Conservation (phyloP, 1,284 basidiomycete species). For the Rhodotorula sp. region DNA sequence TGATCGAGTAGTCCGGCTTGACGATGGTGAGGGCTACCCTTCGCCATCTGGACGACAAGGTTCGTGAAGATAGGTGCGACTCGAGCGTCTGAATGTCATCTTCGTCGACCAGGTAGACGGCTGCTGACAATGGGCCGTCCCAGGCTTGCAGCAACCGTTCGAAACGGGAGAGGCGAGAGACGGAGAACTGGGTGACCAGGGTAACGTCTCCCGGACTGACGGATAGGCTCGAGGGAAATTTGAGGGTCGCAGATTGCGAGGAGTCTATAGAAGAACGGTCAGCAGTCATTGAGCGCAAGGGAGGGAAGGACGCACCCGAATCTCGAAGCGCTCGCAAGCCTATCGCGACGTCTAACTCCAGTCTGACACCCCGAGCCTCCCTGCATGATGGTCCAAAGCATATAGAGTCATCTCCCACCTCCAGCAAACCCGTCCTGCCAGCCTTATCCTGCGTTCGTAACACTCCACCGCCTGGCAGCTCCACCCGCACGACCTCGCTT, state of each 20-base stretch:
- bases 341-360: constrained; percentile 2
- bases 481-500: not conserved
- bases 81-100: constrained; percentile 7
- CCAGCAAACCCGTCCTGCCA: not conserved
- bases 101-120: constrained; percentile 32
- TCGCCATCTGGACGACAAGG: not conserved
- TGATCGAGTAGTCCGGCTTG: constrained; percentile 19
- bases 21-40: constrained; percentile 16
- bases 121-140: constrained; percentile 22
- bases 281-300: not conserved
- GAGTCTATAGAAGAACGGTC: not conserved
- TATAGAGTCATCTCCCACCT: not conserved
- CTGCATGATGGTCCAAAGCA: constrained; percentile 2
- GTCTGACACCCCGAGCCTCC: not conserved
- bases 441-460: not conserved
- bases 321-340: constrained; percentile 15
- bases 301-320: constrained; percentile 2
- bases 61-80: not conserved
- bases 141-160: constrained; percentile 21
- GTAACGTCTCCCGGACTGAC: constrained; percentile 9
- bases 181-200: constrained; percentile 29
- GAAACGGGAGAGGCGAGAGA: constrained; percentile 28
- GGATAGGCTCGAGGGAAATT: not conserved
- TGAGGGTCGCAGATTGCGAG: not conserved
- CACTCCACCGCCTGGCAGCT: constrained; percentile 12